Evolutionary conservation across 257 asterid genomes (phyloP).

Genomic region (Solanum infundibuliforme): DNA sequence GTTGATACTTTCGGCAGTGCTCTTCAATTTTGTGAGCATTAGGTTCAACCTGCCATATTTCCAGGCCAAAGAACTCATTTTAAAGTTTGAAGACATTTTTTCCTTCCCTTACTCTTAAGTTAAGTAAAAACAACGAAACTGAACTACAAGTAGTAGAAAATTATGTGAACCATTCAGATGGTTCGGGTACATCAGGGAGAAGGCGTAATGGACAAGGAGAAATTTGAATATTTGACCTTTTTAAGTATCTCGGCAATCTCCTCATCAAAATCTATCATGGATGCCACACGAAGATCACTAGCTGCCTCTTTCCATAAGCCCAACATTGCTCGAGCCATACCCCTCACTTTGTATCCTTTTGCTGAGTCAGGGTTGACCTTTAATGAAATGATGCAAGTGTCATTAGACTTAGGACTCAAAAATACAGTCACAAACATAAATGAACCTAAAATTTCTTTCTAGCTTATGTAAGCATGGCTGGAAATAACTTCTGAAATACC

Average conservation of each 20-base stretch:
- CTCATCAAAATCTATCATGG: conserved; percentile 64
- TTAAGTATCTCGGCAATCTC: conserved; percentile 46
- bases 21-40: conserved; percentile 55
- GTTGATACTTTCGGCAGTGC: conserved; percentile 59
- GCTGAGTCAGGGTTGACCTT: conserved; percentile 82
- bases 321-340: conserved; percentile 66
- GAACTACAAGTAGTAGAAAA: not conserved
- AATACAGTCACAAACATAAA: not conserved
- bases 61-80: not conserved
- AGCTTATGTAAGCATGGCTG: not conserved
- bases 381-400: not conserved
- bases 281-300: conserved; percentile 58
- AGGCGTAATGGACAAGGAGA: not conserved
- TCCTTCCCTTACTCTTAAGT: not conserved
- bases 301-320: conserved; percentile 88
- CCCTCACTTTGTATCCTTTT: conserved; percentile 76
- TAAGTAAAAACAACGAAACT: not conserved
- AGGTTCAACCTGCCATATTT: conserved; percentile 57
- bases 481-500: conserved; percentile 18
- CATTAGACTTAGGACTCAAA: not conserved
- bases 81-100: not conserved
- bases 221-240: conserved; percentile 30
- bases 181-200: not conserved
- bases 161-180: not conserved
- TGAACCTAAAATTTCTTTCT: not conserved